Evolutionary conservation across 2,329 filamentous ascomycete genomes (phyloP).

Genomic region (Fusarium hostae): DNA sequence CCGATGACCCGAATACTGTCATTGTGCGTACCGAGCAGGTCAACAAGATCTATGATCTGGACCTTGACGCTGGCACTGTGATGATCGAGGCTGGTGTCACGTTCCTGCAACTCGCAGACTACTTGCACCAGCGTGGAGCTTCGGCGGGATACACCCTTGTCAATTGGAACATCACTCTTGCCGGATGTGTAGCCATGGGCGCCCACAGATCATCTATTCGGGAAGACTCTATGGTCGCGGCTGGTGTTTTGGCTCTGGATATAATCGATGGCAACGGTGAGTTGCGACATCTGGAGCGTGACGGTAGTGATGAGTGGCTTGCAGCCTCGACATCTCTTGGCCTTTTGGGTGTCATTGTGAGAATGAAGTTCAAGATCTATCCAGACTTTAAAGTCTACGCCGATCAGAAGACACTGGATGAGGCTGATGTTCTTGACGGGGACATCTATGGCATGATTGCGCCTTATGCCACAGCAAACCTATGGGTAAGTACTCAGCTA

Average conservation of each 20-base stretch:
- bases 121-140: background rate
- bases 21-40: constrained; percentile 9
- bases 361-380: constrained; percentile 16
- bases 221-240: constrained; percentile 1
- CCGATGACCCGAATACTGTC: background rate
- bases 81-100: constrained; percentile 8
- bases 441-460: constrained; percentile 8
- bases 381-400: constrained; percentile 11
- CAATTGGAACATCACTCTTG: constrained; percentile 10
- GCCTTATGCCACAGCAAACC: background rate
- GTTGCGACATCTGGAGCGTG: background rate
- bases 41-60: background rate
- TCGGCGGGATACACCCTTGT: constrained; percentile 4
- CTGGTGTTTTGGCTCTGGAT: background rate
- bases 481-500: background rate
- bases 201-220: background rate
- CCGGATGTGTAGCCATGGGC: background rate
- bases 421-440: background rate
- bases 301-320: constrained; percentile 1
- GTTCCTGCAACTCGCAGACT: background rate
- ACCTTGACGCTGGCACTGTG: background rate
- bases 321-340: background rate
- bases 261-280: background rate
- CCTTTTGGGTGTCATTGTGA: background rate
- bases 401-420: background rate